Evolutionary conservation across 2,329 filamentous ascomycete species (phyloP).

Genomic region (Microdochium bolleyi): DNA sequence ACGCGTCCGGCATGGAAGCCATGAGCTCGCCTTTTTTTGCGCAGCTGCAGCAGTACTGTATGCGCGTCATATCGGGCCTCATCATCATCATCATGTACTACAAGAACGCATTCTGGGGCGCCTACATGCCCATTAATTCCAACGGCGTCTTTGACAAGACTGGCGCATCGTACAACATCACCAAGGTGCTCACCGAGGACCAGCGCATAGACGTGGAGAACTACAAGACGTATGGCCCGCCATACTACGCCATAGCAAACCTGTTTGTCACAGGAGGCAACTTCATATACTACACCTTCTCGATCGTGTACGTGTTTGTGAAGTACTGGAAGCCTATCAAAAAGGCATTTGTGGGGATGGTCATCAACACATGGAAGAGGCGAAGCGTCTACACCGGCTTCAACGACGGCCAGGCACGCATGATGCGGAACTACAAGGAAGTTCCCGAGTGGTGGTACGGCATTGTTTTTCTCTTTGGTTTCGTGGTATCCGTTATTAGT

Average conservation of each 20-base stretch:
- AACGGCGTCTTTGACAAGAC: slow-evolving; percentile 18
- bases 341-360: slow-evolving; percentile 19
- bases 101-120: slow-evolving; percentile 6
- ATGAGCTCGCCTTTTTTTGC: slow-evolving; percentile 14
- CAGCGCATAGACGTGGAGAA: slow-evolving; percentile 21
- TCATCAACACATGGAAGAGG: slow-evolving; percentile 3
- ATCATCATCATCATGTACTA: neutral
- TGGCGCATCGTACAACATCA: slow-evolving; percentile 12
- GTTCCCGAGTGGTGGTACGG: slow-evolving; percentile 39
- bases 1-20: slow-evolving; percentile 18
- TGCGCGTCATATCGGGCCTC: neutral
- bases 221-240: slow-evolving; percentile 24
- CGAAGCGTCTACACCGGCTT: slow-evolving; percentile 19
- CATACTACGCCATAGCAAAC: slow-evolving; percentile 15
- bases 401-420: slow-evolving; percentile 29
- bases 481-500: slow-evolving; percentile 29
- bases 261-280: slow-evolving; percentile 19
- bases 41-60: slow-evolving; percentile 10
- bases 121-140: slow-evolving; percentile 18
- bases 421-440: slow-evolving; percentile 34
- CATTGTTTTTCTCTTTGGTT: slow-evolving; percentile 25
- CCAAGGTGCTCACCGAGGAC: slow-evolving; percentile 14
- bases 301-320: slow-evolving; percentile 25
- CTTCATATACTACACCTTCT: slow-evolving; percentile 13
- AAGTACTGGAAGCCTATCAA: slow-evolving; percentile 25